Conservation (phyloP, 1,139 yeast species). For the Hyphopichia wangnamkhiaoensis region DNA sequence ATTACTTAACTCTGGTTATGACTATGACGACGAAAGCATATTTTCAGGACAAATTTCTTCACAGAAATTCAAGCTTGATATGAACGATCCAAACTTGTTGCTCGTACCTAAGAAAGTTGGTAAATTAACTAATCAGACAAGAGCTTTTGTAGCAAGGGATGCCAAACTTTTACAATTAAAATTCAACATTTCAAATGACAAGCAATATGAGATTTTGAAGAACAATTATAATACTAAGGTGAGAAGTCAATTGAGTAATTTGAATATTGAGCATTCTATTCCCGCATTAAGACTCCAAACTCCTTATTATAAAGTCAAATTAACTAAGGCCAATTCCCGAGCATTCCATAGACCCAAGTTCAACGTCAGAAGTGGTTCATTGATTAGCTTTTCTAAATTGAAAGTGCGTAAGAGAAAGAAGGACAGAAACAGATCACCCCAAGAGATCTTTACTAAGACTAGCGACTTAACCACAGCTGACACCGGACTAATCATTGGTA, state of each 20-base stretch:
- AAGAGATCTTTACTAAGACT: conserved; percentile 69
- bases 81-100: conserved; percentile 82
- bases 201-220: conserved; percentile 77
- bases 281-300: conserved; percentile 87
- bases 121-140: conserved; percentile 20
- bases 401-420: conserved; percentile 85
- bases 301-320: conserved; percentile 84
- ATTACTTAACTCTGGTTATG: conserved; percentile 25
- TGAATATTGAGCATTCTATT: conserved; percentile 86
- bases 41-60: conserved; percentile 65
- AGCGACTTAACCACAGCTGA: conserved; percentile 84
- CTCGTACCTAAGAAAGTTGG: conserved; percentile 52
- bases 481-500: conserved; percentile 69
- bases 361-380: conserved; percentile 73
- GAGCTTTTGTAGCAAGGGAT: conserved; percentile 47
- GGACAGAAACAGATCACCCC: conserved; percentile 81
- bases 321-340: conserved; percentile 70
- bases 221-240: conserved; percentile 89
- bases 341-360: conserved; percentile 81
- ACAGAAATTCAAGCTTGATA: conserved; percentile 59
- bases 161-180: conserved; percentile 52
- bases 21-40: conserved; percentile 77
- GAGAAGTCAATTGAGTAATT: conserved; percentile 88
- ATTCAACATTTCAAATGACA: conserved; percentile 87
- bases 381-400: conserved; percentile 71